These are phyloP conservation scores for Paramyrothecium sp. DNA, from an alignment of 2,329 filamentous ascomycete genomes.

Conservation along the genomic window DNA sequence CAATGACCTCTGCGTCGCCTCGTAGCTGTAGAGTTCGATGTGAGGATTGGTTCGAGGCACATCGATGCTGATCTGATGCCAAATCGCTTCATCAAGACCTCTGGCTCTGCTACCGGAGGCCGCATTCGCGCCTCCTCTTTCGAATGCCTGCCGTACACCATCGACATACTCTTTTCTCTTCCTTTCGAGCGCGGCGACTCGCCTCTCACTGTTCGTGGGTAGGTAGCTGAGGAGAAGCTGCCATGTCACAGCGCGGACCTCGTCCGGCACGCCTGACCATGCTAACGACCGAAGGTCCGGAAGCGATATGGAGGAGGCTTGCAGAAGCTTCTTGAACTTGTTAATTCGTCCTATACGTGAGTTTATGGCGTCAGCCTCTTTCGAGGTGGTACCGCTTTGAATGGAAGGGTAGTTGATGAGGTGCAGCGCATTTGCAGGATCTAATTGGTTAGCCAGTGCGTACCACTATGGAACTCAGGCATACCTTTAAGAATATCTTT, in stretches of 20 bases:
- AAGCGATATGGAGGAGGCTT: slow-evolving; percentile 85
- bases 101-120: slow-evolving; percentile 45
- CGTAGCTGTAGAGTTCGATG: slow-evolving; percentile 90
- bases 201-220: slow-evolving; percentile 91
- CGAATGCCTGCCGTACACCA: slow-evolving; percentile 74
- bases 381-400: slow-evolving; percentile 70
- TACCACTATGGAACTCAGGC: slow-evolving; percentile 2
- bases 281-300: slow-evolving; percentile 80
- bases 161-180: slow-evolving; percentile 97
- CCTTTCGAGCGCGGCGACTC: slow-evolving; percentile 84
- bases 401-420: slow-evolving; percentile 84
- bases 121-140: slow-evolving; percentile 54
- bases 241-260: slow-evolving; percentile 99
- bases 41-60: slow-evolving; percentile 95
- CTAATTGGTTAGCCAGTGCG: slow-evolving; percentile 27
- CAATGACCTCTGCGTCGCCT: slow-evolving; percentile 90
- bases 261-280: slow-evolving; percentile 92
- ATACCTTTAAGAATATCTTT: slow-evolving; percentile 84
- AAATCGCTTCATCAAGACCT: slow-evolving; percentile 93
- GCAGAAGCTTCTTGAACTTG: slow-evolving; percentile 95
- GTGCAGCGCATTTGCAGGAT: slow-evolving; percentile 90
- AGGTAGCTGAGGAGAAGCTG: slow-evolving; percentile 92
- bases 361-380: slow-evolving; percentile 82
- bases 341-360: slow-evolving; percentile 92
- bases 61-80: slow-evolving; percentile 99